Percentiles rank a stretch among this genome's conserved stretches.
Conservation (phyloP, 495 filamentous ascomycete genomes). For the Aspergillus cavernicola region DNA sequence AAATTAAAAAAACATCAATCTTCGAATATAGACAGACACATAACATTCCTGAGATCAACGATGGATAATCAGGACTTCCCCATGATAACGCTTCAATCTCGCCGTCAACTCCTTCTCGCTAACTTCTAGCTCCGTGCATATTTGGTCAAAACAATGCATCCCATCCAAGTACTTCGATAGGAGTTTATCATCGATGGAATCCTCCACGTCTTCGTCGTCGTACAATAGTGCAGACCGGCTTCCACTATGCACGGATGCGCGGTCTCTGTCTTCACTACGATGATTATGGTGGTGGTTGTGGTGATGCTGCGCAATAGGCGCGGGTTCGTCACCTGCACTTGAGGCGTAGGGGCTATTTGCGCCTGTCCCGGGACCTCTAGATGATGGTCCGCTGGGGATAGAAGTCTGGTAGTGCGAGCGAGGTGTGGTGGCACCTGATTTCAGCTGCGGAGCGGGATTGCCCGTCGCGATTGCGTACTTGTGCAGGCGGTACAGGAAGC, state of each 20-base stretch:
- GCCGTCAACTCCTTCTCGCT: conserved; percentile 53
- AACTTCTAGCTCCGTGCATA: conserved; percentile 71
- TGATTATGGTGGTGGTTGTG: conserved; percentile 7
- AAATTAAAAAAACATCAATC: too few species aligned
- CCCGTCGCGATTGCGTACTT: conserved; percentile 73
- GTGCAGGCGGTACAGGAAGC: conserved; percentile 90
- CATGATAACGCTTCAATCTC: conserved; percentile 46
- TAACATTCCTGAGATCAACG: conserved; percentile 28
- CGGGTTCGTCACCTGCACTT: conserved; percentile 33
- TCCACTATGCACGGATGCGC: conserved; percentile 31
- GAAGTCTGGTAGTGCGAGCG: conserved; percentile 17
- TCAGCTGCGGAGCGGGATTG: conserved; percentile 28
- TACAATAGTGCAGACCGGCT: conserved; percentile 24
- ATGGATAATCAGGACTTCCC: conserved; percentile 54
- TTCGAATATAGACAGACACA: conserved; percentile 20
- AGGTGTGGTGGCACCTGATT: conserved; percentile 16
- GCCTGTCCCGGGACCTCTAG: conserved; percentile 32
- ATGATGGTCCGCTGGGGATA: conserved; percentile 28
- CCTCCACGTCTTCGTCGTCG: conserved; percentile 33
- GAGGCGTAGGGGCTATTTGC: conserved; percentile 38
- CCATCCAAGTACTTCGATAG: conserved; percentile 74
- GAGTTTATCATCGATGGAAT: conserved; percentile 36
- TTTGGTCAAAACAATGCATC: conserved; percentile 82
- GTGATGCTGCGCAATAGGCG: conserved; percentile 19
- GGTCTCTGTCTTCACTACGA: conserved; percentile 14